Conservation (phyloP, 345 rosid genomes). For the Gossypium sturtianum region DNA sequence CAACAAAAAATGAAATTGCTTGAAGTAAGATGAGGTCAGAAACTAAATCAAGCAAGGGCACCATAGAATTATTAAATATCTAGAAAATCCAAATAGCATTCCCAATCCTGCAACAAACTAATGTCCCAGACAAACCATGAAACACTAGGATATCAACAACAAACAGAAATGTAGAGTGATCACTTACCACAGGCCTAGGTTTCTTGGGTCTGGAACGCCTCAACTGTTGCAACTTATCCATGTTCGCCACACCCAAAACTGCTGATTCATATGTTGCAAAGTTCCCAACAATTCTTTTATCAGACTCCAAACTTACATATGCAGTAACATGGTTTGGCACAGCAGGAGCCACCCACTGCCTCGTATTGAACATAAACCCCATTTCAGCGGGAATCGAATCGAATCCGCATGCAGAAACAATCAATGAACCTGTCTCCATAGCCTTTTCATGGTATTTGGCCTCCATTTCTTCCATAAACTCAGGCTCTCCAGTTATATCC, state of each 20-base stretch:
- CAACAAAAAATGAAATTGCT: not conserved
- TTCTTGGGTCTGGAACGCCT: conserved; percentile 72
- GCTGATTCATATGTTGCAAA: conserved; percentile 82
- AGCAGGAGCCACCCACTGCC: conserved; percentile 66
- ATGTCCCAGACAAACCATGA: not conserved
- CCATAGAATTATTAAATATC: not conserved
- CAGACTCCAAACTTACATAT: conserved; percentile 70
- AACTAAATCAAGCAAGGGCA: not conserved
- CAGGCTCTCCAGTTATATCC: conserved; percentile 93
- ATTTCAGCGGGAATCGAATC: conserved; percentile 88
- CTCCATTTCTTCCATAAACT: conserved; percentile 86
- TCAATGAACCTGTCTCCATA: conserved; percentile 56
- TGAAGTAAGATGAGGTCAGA: not conserved
- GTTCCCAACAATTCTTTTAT: conserved; percentile 65
- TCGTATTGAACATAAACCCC: conserved; percentile 69
- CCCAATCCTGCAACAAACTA: not conserved
- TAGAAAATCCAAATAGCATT: not conserved
- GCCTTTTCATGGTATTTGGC: conserved; percentile 64
- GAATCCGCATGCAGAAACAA: conserved; percentile 90
- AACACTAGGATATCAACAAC: not conserved
- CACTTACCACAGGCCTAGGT: conserved; percentile 58
- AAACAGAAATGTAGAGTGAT: not conserved
- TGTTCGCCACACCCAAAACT: conserved; percentile 68
- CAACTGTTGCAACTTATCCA: conserved; percentile 47
- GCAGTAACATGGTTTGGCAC: conserved; percentile 70